Conservation (phyloP, 768 basidiomycete species). For the Naganishia onofrii region DNA sequence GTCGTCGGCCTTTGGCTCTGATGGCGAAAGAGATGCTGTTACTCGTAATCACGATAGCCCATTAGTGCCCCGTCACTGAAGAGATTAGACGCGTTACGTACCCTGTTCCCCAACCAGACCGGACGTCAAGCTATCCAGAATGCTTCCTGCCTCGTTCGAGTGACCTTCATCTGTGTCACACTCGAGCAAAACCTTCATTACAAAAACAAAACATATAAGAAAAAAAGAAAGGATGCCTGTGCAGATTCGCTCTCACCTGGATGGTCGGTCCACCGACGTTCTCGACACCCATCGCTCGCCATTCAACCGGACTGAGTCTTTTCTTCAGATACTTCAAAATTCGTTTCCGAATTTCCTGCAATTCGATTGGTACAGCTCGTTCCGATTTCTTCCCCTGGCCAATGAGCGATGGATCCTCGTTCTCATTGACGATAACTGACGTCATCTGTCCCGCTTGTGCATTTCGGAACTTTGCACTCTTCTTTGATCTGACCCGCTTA, state of each 20-base stretch:
- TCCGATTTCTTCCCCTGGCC: constrained; percentile 41
- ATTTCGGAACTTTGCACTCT: constrained; percentile 75
- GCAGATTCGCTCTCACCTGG: constrained; percentile 40
- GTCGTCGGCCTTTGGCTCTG: constrained; percentile 55
- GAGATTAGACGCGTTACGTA: constrained; percentile 57
- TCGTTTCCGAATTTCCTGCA: constrained; percentile 59
- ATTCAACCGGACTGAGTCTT: constrained; percentile 42
- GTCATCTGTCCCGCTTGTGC: constrained; percentile 66
- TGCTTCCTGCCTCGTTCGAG: constrained; percentile 63
- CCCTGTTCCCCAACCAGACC: constrained; percentile 69
- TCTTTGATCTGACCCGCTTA: constrained; percentile 69
- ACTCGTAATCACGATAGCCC: neutral
- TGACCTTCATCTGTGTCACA: constrained; percentile 70
- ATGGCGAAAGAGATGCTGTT: constrained; percentile 33
- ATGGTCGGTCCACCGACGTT: constrained; percentile 48
- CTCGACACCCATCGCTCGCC: constrained; percentile 49
- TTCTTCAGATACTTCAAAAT: constrained; percentile 56
- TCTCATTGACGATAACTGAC: constrained; percentile 62
- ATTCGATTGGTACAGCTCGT: constrained; percentile 56
- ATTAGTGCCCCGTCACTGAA: too few species aligned
- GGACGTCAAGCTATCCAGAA: constrained; percentile 76
- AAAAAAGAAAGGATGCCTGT: neutral
- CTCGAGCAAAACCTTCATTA: constrained; percentile 69
- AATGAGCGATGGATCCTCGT: constrained; percentile 40
- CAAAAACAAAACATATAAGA: neutral